Evolutionary conservation across 768 basidiomycete genomes (phyloP).

Genomic region (Macrolepiota dolichaula): DNA sequence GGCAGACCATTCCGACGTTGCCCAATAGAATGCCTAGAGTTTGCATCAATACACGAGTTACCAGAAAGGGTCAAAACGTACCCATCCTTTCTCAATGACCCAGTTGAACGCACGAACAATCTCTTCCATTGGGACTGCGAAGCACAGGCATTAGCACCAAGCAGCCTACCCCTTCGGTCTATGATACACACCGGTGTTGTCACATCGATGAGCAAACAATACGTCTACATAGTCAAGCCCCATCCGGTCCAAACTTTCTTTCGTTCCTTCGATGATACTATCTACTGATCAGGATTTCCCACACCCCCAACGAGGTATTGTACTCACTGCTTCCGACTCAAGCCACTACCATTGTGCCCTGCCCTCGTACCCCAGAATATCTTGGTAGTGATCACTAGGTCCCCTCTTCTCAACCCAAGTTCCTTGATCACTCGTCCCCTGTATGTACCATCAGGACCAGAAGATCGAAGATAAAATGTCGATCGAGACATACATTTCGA

Average conservation of each 20-base stretch:
- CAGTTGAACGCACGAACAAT: constrained; percentile 79
- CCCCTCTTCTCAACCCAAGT: constrained; percentile 59
- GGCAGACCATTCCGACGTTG: constrained; percentile 77
- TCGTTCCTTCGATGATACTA: constrained; percentile 73
- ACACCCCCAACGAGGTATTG: background rate
- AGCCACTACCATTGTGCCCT: constrained; percentile 55
- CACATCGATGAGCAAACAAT: constrained; percentile 68
- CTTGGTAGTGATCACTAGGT: constrained; percentile 79
- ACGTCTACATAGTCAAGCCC: constrained; percentile 75
- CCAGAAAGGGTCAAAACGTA: constrained; percentile 18
- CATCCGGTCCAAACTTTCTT: constrained; percentile 63
- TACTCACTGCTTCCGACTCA: constrained; percentile 59
- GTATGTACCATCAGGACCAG: background rate
- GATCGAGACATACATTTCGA: constrained; percentile 65
- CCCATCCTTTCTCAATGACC: constrained; percentile 72
- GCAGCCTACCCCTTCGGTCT: background rate
- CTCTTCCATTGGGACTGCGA: constrained; percentile 66
- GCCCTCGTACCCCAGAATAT: constrained; percentile 68
- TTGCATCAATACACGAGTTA: background rate
- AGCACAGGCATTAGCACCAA: background rate
- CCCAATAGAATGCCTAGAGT: constrained; percentile 63
- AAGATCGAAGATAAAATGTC: background rate
- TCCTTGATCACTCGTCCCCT: constrained; percentile 76
- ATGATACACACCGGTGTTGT: constrained; percentile 38
- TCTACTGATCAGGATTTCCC: background rate